Evolutionary conservation across 768 basidiomycete species (phyloP).

Genomic region (Paxillus involutus): DNA sequence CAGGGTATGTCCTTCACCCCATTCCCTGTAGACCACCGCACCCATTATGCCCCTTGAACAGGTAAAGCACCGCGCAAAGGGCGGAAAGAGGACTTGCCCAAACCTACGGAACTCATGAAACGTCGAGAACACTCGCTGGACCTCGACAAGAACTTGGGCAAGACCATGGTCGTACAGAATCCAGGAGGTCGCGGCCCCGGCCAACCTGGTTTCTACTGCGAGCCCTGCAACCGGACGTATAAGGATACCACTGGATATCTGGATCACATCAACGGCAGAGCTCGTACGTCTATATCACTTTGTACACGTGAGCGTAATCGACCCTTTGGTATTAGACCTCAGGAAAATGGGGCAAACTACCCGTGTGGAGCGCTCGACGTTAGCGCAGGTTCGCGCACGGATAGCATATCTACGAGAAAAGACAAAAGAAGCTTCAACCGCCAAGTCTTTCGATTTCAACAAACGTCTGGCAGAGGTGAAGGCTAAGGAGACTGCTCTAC

Average conservation of each 20-base stretch:
- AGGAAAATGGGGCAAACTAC: slow-evolving; percentile 96
- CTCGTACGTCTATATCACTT: slow-evolving; percentile 60
- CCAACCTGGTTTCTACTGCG: slow-evolving; percentile 93
- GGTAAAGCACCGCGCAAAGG: slow-evolving; percentile 82
- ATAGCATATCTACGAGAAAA: slow-evolving; percentile 87
- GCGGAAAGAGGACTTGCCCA: slow-evolving; percentile 73
- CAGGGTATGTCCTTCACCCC: slow-evolving; percentile 54
- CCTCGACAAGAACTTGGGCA: slow-evolving; percentile 92
- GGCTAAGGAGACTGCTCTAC: slow-evolving; percentile 63
- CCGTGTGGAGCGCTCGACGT: slow-evolving; percentile 82
- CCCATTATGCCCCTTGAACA: slow-evolving; percentile 26
- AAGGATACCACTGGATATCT: slow-evolving; percentile 94
- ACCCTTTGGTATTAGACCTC: slow-evolving; percentile 60
- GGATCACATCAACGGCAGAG: slow-evolving; percentile 93
- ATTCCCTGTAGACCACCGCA: not conserved
- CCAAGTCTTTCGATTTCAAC: slow-evolving; percentile 95
- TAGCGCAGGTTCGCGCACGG: slow-evolving; percentile 88
- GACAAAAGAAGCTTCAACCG: slow-evolving; percentile 77
- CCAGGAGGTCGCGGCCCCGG: slow-evolving; percentile 81
- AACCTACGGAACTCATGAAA: slow-evolving; percentile 92
- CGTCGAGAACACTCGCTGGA: slow-evolving; percentile 82
- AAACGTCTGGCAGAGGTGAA: slow-evolving; percentile 82
- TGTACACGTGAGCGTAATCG: not conserved
- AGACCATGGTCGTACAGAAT: slow-evolving; percentile 93
- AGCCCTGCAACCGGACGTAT: slow-evolving; percentile 86